Evolutionary conservation across 176 grass and related monocot genomes (phyloP), one percentile per base, ranked within the genome.

Genomic region (Cocos nucifera): DNA sequence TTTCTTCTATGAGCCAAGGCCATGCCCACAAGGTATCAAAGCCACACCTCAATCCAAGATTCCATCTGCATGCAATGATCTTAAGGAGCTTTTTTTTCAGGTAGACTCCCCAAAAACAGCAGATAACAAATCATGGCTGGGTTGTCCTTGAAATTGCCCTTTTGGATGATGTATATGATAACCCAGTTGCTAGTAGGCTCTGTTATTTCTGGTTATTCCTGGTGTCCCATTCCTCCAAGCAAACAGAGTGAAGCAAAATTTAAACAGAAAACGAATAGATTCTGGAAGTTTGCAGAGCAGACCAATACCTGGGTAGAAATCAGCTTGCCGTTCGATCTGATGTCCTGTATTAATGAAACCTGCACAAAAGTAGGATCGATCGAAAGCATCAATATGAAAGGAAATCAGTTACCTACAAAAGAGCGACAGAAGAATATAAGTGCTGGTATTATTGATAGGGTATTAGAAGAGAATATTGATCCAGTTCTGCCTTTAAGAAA

Each of bases 281-380:
- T 91, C 28, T 97, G 93, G 93, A 78, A 88, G 78, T 97, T 82
- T 63, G 75, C 85, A 72, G 83, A 88, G 67, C 64, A 88, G 75
- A 97, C 75, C 22, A 91, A 91, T 57, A 97, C 78, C 73, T 97
- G 93, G 93, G 87, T 91, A 50, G 81, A 97, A 49, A 76, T 97
- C 71, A 88, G 66, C 66, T 71, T 75, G 70, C 93, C 93, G 22
- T 97, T 85, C 23, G 72, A 76, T 84, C 66, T 97, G 67, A 88
- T 85, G 73, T 97, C 93, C 28, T 97, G 93, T 56, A 63, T 97
- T 76, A 88, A 97, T 19, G 64, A 53, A 62, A 91, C 63, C 51
- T 97, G 93, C 87, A 91, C 75, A 53, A 88, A 85, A 73, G 83
- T 88, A 61, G 93, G 84, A 71, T 85, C 81, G 17, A 97, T 97